Base-by-base conservation (phyloP, 1,284 basidiomycete genomes). In the Fomes fomentarius region DNA sequence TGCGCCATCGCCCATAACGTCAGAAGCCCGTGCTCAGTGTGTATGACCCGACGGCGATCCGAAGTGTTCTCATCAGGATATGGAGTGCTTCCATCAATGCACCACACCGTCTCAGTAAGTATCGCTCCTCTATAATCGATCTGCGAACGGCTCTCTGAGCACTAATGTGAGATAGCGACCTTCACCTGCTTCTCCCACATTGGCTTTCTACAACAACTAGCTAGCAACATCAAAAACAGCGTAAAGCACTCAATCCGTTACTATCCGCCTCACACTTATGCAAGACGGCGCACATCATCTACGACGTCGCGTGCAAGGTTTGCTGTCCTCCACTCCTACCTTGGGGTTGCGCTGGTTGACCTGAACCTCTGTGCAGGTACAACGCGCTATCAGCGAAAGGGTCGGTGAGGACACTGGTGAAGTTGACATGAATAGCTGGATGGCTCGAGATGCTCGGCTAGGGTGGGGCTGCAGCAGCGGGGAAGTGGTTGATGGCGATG, bases 401-500 rank as follows among this genome's bases (percentile, higher is more conserved):
- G 28, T 69, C n/a, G 39, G 43, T 15, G n/a, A 45, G 6, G 49
- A 60, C 21, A 50, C 28, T 54, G n/a, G 37, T 60, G 56, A 24
- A 52, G 55, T 76, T 15, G 70, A 77, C 47, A 60, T 77, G 33
- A 64, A 74, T 30, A 64, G 70, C 17, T 71, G 67, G 55, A 66
- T 75, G 54, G 67, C 65, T 77, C 39, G 75, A 76, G 57, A 64
- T 75, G 47, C 70, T 76, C 55, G 70, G 71, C 10, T 71, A 73
- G 39, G 73, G 68, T 19, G 73, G 71, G 2, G n/a, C n/a, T n/a
- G n/a, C n/a, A n/a, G n/a, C n/a, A n/a, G n/a, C n/a, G n/a, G n/a
- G n/a, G n/a, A n/a, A n/a, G n/a, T n/a, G n/a, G n/a, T n/a, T n/a
- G n/a, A n/a, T n/a, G n/a, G n/a, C n/a, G n/a, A n/a, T n/a, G n/a